Percentiles rank a stretch among this genome's conserved stretches.
phyloP scores from a whole-genome alignment of 1,284 basidiomycete genomes.

The Puccinia novopanici region DNA sequence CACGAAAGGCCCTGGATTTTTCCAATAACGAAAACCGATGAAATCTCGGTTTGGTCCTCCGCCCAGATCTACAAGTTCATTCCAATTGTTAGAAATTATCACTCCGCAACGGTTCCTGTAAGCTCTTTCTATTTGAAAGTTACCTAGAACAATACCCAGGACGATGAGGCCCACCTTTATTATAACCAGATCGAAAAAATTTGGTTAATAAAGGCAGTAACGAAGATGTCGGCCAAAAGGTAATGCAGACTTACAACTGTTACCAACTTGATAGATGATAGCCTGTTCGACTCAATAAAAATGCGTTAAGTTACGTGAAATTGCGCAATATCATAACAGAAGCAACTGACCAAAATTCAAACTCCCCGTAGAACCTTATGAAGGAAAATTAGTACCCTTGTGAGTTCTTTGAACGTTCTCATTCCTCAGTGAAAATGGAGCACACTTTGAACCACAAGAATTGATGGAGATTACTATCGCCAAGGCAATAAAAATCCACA shows the following conservation, averaged over 20 bases:
- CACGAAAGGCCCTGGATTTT: constrained; percentile 62
- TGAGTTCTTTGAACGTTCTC: not conserved
- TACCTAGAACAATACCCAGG: constrained; percentile 42
- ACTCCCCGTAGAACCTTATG: constrained; percentile 38
- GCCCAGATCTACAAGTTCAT: constrained; percentile 66
- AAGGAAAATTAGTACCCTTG: not conserved
- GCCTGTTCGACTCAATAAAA: constrained; percentile 11
- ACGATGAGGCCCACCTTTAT: constrained; percentile 40
- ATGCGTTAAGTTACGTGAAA: not conserved
- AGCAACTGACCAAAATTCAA: constrained; percentile 47
- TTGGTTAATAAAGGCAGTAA: not conserved
- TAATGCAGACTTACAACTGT: constrained; percentile 23
- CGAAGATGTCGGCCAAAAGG: not conserved
- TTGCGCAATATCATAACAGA: not conserved
- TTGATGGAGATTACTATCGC: constrained; percentile 75
- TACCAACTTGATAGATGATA: constrained; percentile 46
- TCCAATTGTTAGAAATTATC: not conserved
- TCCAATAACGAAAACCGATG: constrained; percentile 63
- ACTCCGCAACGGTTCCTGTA: not conserved
- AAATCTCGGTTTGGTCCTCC: constrained; percentile 59
- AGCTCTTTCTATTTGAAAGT: not conserved
- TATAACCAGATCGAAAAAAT: not conserved
- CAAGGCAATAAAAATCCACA: constrained; percentile 75
- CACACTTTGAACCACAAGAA: constrained; percentile 67
- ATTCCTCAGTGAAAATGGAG: not conserved